phyloP scores from a whole-genome alignment of 495 filamentous ascomycete genomes.

The Apiosordaria backusii region DNA sequence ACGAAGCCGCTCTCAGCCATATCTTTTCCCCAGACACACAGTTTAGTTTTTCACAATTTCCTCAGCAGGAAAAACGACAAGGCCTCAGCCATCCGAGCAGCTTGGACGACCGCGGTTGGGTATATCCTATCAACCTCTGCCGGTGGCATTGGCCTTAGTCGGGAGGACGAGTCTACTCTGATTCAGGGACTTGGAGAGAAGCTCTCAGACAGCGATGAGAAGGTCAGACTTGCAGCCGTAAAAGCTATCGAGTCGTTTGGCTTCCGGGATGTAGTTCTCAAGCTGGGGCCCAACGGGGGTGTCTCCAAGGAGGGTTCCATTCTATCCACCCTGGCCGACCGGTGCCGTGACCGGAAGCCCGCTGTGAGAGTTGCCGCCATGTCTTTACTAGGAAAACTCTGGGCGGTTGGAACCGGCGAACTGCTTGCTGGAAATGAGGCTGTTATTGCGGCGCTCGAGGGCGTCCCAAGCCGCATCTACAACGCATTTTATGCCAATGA shows the following conservation, averaged over 20 bases:
- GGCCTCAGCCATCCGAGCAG: conserved; percentile 69
- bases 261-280: conserved; percentile 72
- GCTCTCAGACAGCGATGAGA: conserved; percentile 85
- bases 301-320: conserved; percentile 66
- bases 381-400: conserved; percentile 75
- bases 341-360: conserved; percentile 81
- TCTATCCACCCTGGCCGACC: conserved; percentile 75
- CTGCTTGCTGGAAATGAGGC: conserved; percentile 78
- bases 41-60: conserved; percentile 74
- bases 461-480: conserved; percentile 80
- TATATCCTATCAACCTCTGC: conserved; percentile 78
- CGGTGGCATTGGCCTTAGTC: conserved; percentile 76
- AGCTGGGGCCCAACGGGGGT: conserved; percentile 71
- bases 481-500: conserved; percentile 91
- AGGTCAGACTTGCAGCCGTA: conserved; percentile 81
- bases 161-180: conserved; percentile 68
- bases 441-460: conserved; percentile 65
- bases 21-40: conserved; percentile 76
- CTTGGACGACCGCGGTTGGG: conserved; percentile 81
- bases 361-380: conserved; percentile 81
- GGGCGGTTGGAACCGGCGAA: conserved; percentile 86
- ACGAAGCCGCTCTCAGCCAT: conserved; percentile 76
- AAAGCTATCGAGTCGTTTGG: conserved; percentile 73
- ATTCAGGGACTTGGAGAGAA: conserved; percentile 71
- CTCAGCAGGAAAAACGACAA: conserved; percentile 82